Evolutionary conservation across 2,329 filamentous ascomycete genomes (phyloP).

Genomic region (Trichoderma koningiopsis): DNA sequence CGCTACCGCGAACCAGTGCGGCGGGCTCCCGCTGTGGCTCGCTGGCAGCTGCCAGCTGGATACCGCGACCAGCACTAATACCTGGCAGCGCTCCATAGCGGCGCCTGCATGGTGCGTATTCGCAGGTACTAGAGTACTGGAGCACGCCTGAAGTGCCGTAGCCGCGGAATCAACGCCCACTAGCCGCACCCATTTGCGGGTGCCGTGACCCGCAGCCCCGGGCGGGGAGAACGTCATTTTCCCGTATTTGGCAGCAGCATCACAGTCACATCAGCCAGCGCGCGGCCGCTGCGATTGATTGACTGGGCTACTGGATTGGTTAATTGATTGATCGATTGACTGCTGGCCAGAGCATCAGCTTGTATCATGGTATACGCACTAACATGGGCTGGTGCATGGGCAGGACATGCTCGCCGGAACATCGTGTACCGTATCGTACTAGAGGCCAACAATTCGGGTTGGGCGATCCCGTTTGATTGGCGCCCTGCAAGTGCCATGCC

Average conservation of each 20-base stretch:
- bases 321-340: neutral
- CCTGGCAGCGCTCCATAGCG: neutral
- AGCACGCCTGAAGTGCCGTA: constrained; percentile 1
- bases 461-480: constrained; percentile 25
- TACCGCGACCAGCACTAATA: neutral
- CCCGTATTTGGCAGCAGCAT: constrained; percentile 9
- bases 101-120: neutral
- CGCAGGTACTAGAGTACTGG: neutral
- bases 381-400: neutral
- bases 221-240: constrained; percentile 25
- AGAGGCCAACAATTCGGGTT: constrained; percentile 16
- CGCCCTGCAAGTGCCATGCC: constrained; percentile 15
- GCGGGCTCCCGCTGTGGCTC: neutral
- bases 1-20: neutral
- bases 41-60: neutral
- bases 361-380: neutral
- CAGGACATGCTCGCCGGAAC: neutral
- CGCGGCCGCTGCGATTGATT: neutral
- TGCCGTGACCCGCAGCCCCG: constrained; percentile 23
- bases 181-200: constrained; percentile 17
- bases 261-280: neutral
- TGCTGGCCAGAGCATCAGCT: neutral
- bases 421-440: neutral
- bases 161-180: constrained; percentile 14
- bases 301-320: neutral